Conservation (phyloP, 805 yeast genomes). For the Gaillardinia entomophila region DNA sequence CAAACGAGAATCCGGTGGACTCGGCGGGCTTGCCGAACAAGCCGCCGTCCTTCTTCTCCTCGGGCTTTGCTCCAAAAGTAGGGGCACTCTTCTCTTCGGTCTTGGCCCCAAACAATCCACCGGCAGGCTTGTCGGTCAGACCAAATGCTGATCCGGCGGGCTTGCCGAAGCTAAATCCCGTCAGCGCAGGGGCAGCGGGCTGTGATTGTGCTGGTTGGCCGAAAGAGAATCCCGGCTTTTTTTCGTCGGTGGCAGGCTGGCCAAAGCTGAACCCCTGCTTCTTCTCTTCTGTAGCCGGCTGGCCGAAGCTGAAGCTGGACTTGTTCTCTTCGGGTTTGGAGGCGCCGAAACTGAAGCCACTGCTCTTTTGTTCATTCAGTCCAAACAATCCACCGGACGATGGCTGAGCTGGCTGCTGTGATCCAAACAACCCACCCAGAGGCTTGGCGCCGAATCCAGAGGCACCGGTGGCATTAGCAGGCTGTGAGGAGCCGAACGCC, state of each 20-base stretch:
- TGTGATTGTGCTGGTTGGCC: conserved; percentile 7
- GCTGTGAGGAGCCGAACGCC: conserved; percentile 3
- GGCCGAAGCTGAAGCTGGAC: conserved; percentile 4
- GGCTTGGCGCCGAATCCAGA: not conserved
- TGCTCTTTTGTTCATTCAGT: too few relatives aligned
- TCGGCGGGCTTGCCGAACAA: not conserved
- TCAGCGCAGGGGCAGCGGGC: too few relatives aligned
- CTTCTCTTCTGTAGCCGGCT: conserved; percentile 6
- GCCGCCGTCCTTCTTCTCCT: not conserved
- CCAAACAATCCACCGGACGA: conserved; percentile 6
- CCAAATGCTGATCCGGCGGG: too few relatives aligned
- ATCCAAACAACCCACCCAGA: too few relatives aligned
- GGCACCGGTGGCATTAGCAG: not conserved
- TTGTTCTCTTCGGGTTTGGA: too few relatives aligned
- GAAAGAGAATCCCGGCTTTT: conserved; percentile 16
- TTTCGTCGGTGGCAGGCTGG: conserved; percentile 3
- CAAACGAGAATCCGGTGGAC: conserved; percentile 1
- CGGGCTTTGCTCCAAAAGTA: conserved; percentile 1
- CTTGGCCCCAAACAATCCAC: conserved; percentile 2
- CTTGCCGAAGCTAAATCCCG: too few relatives aligned
- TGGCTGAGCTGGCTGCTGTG: too few relatives aligned
- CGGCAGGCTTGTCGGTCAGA: too few relatives aligned
- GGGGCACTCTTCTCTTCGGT: not conserved
- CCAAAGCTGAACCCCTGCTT: conserved; percentile 18
- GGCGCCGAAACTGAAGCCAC: too few relatives aligned